phyloP scores from a whole-genome alignment of 2,329 filamentous ascomycete species.

The Aspergillus udagawae region DNA sequence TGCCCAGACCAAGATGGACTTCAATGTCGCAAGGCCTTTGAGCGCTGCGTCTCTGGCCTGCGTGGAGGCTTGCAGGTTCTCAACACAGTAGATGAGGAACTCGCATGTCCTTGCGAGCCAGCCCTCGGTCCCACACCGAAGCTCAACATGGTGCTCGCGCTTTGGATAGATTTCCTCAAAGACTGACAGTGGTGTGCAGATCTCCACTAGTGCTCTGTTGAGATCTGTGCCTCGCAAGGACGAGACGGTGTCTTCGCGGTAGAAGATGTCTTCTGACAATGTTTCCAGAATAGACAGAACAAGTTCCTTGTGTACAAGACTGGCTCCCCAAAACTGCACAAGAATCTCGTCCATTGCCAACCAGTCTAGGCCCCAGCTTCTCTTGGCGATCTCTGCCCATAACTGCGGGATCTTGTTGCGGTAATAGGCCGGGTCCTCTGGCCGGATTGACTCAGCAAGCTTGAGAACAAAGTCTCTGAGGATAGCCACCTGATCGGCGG shows the following conservation, averaged over 20 bases:
- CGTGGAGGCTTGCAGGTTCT: conserved; percentile 60
- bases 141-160: conserved; percentile 62
- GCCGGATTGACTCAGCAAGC: conserved; percentile 67
- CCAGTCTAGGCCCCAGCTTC: conserved; percentile 91
- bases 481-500: conserved; percentile 60
- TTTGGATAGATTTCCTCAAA: conserved; percentile 73
- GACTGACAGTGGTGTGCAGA: conserved; percentile 77
- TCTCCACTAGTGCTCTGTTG: conserved; percentile 86
- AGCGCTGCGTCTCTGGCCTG: conserved; percentile 67
- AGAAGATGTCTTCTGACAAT: conserved; percentile 90
- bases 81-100: conserved; percentile 70
- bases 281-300: conserved; percentile 86
- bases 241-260: conserved; percentile 81
- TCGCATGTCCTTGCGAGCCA: conserved; percentile 77
- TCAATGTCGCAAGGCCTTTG: conserved; percentile 72
- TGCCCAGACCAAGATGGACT: conserved; percentile 80
- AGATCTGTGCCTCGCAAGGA: conserved; percentile 77
- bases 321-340: conserved; percentile 69
- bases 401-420: conserved; percentile 91
- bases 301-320: conserved; percentile 70
- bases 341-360: conserved; percentile 87
- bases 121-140: conserved; percentile 76
- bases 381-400: conserved; percentile 92
- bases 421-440: conserved; percentile 73
- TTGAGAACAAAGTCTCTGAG: conserved; percentile 74